A percentile compares a stretch with the other conserved stretches of the same genome.
phyloP scores from a whole-genome alignment of 106 monocot genomes.

The Narthecium ossifragum region DNA sequence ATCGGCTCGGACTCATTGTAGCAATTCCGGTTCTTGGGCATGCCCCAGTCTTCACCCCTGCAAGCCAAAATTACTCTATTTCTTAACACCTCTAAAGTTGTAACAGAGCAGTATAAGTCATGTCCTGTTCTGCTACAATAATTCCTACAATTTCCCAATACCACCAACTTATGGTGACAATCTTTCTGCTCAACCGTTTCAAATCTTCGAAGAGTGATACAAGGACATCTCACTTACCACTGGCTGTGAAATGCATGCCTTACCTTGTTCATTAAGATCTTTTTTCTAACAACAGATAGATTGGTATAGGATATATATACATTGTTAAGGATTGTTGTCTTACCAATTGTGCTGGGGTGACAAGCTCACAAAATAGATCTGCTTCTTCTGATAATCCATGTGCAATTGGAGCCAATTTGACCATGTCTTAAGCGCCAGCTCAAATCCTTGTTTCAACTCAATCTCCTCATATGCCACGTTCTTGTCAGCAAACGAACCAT shows the following conservation, averaged over 20 bases:
- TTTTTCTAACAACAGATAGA: not conserved
- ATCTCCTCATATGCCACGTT: conserved; percentile 25
- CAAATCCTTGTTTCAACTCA: conserved; percentile 28
- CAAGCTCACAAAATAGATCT: conserved; percentile 47
- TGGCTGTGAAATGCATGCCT: not conserved
- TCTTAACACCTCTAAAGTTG: not conserved
- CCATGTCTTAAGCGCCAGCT: conserved; percentile 26
- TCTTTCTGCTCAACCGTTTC: not conserved
- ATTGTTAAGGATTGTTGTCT: not conserved
- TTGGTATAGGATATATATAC: not conserved
- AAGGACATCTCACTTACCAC: not conserved
- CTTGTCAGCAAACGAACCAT: conserved; percentile 37
- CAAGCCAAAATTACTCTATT: not conserved
- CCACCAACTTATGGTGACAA: too few species aligned
- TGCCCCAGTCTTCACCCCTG: conserved; percentile 56
- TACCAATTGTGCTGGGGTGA: conserved; percentile 59
- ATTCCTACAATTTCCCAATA: too few species aligned
- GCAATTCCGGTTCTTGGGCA: conserved; percentile 26
- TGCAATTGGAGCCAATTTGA: conserved; percentile 20
- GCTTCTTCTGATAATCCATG: conserved; percentile 21
- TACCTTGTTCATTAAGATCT: too few species aligned
- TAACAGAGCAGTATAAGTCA: too few species aligned
- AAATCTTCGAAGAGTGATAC: not conserved
- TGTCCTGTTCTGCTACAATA: too few species aligned
- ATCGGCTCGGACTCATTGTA: conserved; percentile 52